phyloP scores from a whole-genome alignment of 345 rosid genomes.

The Kernera saxatilis region DNA sequence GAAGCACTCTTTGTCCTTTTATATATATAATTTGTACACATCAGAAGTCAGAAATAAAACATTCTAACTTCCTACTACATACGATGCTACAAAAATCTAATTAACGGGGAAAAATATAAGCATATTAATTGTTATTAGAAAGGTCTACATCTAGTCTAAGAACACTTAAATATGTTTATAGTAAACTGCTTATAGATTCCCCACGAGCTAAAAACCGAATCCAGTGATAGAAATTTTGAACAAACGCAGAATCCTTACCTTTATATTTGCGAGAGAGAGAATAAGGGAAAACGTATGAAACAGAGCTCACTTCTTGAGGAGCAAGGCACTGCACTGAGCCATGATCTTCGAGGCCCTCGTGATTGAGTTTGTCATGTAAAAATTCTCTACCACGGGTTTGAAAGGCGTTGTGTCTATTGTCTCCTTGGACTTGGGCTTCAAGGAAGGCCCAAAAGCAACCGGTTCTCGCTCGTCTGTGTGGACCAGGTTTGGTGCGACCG shows the following conservation, averaged over 20 bases:
- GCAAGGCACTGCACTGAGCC: constrained; percentile 87
- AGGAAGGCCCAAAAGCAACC: constrained; percentile 51
- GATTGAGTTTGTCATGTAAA: constrained; percentile 91
- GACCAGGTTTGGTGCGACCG: constrained; percentile 80
- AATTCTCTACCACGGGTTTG: constrained; percentile 54
- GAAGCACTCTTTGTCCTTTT: not conserved
- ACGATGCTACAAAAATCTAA: not conserved
- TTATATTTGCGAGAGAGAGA: constrained; percentile 17
- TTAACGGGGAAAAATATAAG: no score
- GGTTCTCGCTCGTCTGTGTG: constrained; percentile 69
- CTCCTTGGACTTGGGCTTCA: constrained; percentile 43
- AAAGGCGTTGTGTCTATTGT: constrained; percentile 47
- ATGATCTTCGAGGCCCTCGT: constrained; percentile 95
- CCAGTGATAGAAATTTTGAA: not conserved
- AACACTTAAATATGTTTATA: no score
- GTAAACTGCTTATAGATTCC: not conserved
- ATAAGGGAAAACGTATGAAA: not conserved
- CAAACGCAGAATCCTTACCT: constrained; percentile 14
- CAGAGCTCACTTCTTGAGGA: constrained; percentile 55
- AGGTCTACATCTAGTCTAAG: no score
- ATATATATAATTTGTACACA: not conserved
- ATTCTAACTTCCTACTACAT: not conserved
- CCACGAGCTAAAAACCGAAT: not conserved
- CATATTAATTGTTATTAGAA: no score
- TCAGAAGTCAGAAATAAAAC: not conserved